phyloP scores from a whole-genome alignment of 78 protist genomes.

The Creolimax fragrantissima region DNA sequence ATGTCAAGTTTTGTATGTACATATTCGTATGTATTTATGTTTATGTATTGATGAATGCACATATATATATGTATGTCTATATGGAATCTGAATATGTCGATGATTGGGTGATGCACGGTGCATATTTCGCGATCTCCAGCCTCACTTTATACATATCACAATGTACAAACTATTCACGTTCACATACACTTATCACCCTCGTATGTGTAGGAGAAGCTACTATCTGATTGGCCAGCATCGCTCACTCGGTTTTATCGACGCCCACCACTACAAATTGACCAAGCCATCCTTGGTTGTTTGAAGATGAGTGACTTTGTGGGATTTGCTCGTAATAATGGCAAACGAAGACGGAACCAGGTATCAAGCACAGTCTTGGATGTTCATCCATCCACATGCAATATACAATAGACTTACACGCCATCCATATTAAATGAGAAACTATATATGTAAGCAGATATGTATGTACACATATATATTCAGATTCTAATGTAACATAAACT shows the following conservation, averaged over 20 bases:
- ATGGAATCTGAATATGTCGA: too few species aligned
- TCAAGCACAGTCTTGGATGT: background rate
- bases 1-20: too few species aligned
- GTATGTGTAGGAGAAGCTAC: background rate
- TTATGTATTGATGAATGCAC: too few species aligned
- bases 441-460: background rate
- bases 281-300: background rate
- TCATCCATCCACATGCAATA: background rate
- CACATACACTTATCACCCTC: too few species aligned
- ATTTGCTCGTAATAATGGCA: background rate
- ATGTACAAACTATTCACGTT: too few species aligned
- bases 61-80: too few species aligned
- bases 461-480: background rate
- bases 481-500: background rate
- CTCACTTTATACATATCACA: too few species aligned
- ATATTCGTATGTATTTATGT: too few species aligned
- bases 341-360: background rate
- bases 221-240: background rate
- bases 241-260: background rate
- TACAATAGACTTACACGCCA: too few species aligned
- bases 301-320: background rate
- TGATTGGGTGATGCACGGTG: too few species aligned
- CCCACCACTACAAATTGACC: background rate
- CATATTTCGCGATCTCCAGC: too few species aligned
- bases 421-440: background rate